A percentile compares a stretch with the other conserved stretches of the same genome.
These are phyloP conservation scores for Solanum bulbocastanum DNA, from an alignment of 257 asterid species.

Conservation along the genomic window DNA sequence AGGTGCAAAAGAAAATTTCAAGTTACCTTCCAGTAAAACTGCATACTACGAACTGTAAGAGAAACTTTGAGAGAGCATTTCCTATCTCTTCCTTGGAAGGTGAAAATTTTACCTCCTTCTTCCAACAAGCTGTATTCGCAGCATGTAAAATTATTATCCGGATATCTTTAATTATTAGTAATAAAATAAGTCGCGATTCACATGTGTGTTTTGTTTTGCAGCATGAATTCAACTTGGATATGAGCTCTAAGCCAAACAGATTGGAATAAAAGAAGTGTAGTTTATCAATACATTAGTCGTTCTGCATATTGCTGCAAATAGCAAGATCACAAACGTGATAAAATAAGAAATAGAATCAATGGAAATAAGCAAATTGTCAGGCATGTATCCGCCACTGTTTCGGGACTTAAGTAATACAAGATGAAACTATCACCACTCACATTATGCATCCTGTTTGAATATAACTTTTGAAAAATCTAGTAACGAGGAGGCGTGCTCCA, in stretches of 20 bases:
- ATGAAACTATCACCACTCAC: slow-evolving; percentile 30
- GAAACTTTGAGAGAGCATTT: slow-evolving; percentile 36
- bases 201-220: neutral
- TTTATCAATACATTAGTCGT: neutral
- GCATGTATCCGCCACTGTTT: neutral
- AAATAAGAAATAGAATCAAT: too few relatives aligned
- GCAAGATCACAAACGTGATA: neutral
- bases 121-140: slow-evolving; percentile 43
- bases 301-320: neutral
- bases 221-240: neutral
- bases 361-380: neutral
- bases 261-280: neutral
- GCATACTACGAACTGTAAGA: slow-evolving; percentile 53
- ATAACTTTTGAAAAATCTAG: slow-evolving; percentile 43
- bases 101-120: slow-evolving; percentile 61
- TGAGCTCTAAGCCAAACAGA: neutral
- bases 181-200: neutral
- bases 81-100: slow-evolving; percentile 46
- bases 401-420: neutral
- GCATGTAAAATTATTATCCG: neutral
- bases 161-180: neutral
- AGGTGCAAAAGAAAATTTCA: neutral
- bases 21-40: slow-evolving; percentile 77
- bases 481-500: slow-evolving; percentile 68
- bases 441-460: slow-evolving; percentile 51